phyloP scores from a whole-genome alignment of 2,329 filamentous ascomycete genomes.

The Rosellinia necatrix region DNA sequence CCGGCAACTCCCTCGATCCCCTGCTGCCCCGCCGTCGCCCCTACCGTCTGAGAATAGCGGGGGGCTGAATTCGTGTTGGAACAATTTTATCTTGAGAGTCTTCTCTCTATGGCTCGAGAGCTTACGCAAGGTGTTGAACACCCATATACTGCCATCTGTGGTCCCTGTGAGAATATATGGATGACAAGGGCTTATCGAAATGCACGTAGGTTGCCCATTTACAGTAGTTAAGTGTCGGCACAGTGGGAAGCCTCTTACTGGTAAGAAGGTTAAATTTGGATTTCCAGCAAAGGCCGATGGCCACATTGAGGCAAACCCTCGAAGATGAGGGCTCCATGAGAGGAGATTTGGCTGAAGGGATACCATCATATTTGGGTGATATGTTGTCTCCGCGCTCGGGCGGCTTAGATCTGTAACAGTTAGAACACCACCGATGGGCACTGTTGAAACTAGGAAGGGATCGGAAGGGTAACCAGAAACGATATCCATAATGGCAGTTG shows the following conservation, averaged over 20 bases:
- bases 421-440: slow-evolving; percentile 58
- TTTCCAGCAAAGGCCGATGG: slow-evolving; percentile 59
- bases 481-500: slow-evolving; percentile 59
- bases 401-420: slow-evolving; percentile 58
- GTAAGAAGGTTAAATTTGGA: slow-evolving; percentile 57
- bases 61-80: slow-evolving; percentile 59
- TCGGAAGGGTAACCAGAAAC: slow-evolving; percentile 60
- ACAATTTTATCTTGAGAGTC: slow-evolving; percentile 50
- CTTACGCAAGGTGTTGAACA: slow-evolving; percentile 51
- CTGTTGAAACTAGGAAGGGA: slow-evolving; percentile 60
- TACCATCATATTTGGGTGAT: slow-evolving; percentile 55
- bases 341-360: slow-evolving; percentile 59
- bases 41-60: slow-evolving; percentile 12
- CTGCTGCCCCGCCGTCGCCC: slow-evolving; percentile 18
- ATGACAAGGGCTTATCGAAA: slow-evolving; percentile 56
- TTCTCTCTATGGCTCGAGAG: slow-evolving; percentile 49
- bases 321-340: slow-evolving; percentile 59
- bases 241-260: slow-evolving; percentile 57
- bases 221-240: slow-evolving; percentile 57
- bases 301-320: slow-evolving; percentile 58
- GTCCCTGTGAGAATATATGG: slow-evolving; percentile 59
- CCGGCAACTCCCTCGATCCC: slow-evolving; percentile 53
- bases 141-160: slow-evolving; percentile 58
- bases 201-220: slow-evolving; percentile 55
- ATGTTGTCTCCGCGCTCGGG: slow-evolving; percentile 58